phyloP scores from a whole-genome alignment of 2,329 filamentous ascomycete species.

The Beauveria bassiana region DNA sequence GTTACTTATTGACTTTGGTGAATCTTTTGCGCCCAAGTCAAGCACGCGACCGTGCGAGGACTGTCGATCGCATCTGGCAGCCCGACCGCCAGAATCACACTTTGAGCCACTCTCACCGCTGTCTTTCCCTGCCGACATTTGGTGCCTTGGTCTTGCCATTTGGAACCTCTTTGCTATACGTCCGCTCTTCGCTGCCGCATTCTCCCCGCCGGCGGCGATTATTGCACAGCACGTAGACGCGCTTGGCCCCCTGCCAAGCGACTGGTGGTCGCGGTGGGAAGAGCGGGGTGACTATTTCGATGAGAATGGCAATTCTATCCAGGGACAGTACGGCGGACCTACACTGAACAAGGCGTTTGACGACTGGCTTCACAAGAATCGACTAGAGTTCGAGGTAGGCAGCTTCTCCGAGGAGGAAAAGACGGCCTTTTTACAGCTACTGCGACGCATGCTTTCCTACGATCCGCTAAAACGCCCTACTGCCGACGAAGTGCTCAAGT shows the following conservation, averaged over 20 bases:
- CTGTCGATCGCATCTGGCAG: slow-evolving; percentile 14
- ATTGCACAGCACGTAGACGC: slow-evolving; percentile 18
- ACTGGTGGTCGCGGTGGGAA: slow-evolving; percentile 12
- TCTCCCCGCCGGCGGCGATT: slow-evolving; percentile 14
- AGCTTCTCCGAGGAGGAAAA: slow-evolving; percentile 17
- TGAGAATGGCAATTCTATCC: neutral
- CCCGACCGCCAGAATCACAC: slow-evolving; percentile 5
- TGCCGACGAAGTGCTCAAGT: slow-evolving; percentile 22
- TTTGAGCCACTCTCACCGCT: slow-evolving; percentile 7
- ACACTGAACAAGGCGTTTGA: slow-evolving; percentile 15
- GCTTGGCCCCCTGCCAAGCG: slow-evolving; percentile 13
- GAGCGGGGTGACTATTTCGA: neutral
- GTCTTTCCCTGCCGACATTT: slow-evolving; percentile 15
- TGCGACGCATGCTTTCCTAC: slow-evolving; percentile 24
- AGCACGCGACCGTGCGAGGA: slow-evolving; percentile 18
- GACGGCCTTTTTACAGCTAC: slow-evolving; percentile 20
- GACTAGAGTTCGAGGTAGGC: slow-evolving; percentile 6
- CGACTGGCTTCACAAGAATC: neutral
- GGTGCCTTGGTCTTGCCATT: slow-evolving; percentile 16
- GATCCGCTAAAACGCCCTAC: slow-evolving; percentile 21
- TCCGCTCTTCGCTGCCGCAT: slow-evolving; percentile 16
- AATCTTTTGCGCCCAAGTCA: slow-evolving; percentile 20
- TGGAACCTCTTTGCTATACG: slow-evolving; percentile 20
- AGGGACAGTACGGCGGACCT: slow-evolving; percentile 14
- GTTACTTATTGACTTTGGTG: slow-evolving; percentile 27